Base-by-base conservation (phyloP, 306 rosid genomes). In the Arachis hypogaea region DNA sequence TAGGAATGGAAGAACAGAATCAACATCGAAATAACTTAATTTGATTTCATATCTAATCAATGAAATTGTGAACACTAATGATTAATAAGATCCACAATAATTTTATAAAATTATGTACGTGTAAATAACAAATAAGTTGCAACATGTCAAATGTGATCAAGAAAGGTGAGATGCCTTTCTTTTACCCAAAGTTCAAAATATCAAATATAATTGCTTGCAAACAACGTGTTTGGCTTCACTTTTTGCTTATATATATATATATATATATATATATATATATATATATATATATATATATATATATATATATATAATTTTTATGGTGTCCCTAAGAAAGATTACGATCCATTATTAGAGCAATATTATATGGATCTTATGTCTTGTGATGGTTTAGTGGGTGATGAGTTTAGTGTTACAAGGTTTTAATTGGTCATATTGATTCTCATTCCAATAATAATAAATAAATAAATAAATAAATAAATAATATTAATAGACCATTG, bases 341-440 rank as follows among this genome's bases (percentile, higher is more conserved):
- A 57, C 5, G 38, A 29, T 18, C n/a, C 8, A 58, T 46, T 28
- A 22, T 61, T 22, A 36, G 50, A 79, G 10, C 40, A 59, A 29
- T 63, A 38, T 49, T 77, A 77, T 40, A 77, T 44, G 75, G 63
- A 55, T 75, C 60, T 36, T 72, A 5, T 60, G 72, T 75, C 76
- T 66, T 57, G 80, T 64, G 80, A 42, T 76, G 63, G 63, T 45
- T 68, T 42, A 11, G 74, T 65, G 81, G 67, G n/a, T 49, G 41
- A 28, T 50, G 46, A 45, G 42, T 78, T 76, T 45, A 63, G 60
- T 40, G 9, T 63, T 57, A 63, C n/a, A 16, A 46, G 59, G 49
- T 63, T 44, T 12, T 7, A 72, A 52, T 66, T 54, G 58, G 51
- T 58, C 45, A 49, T 55, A 63, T 54, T 72, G 55, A 42, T 66